These are phyloP conservation scores for Metarhizium robertsii DNA, from an alignment of 2,329 filamentous ascomycete species.

Conservation along the genomic window DNA sequence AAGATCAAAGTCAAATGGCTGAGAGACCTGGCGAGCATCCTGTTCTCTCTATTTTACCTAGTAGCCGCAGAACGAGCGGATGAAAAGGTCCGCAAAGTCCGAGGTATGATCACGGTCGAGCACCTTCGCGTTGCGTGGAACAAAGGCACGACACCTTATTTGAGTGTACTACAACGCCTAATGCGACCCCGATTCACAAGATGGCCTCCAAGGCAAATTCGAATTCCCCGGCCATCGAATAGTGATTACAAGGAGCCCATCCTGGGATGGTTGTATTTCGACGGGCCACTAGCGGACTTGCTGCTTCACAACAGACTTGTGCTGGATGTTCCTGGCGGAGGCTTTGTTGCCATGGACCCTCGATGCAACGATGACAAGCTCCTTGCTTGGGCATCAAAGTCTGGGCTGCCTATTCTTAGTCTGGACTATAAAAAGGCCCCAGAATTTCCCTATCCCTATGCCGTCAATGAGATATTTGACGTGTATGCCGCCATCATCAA, in stretches of 20 bases:
- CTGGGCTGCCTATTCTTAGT: slow-evolving; percentile 80
- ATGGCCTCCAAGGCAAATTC: slow-evolving; percentile 72
- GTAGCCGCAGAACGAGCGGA: slow-evolving; percentile 89
- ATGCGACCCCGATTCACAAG: slow-evolving; percentile 70
- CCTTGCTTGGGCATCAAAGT: slow-evolving; percentile 82
- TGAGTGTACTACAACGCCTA: slow-evolving; percentile 62
- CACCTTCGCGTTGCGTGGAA: slow-evolving; percentile 93
- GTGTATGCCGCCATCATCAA: slow-evolving; percentile 29
- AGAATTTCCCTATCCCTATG: slow-evolving; percentile 39
- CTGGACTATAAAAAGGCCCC: slow-evolving; percentile 65
- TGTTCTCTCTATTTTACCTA: slow-evolving; percentile 85
- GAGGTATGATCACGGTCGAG: slow-evolving; percentile 78
- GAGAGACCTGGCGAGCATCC: slow-evolving; percentile 70
- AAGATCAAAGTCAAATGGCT: slow-evolving; percentile 70
- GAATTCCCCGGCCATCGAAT: slow-evolving; percentile 69
- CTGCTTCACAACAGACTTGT: slow-evolving; percentile 70
- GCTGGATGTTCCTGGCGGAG: slow-evolving; percentile 85
- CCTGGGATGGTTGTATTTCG: slow-evolving; percentile 86
- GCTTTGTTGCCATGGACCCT: slow-evolving; percentile 96
- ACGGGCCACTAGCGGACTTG: slow-evolving; percentile 72
- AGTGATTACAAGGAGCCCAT: slow-evolving; percentile 81
- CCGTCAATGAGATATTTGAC: slow-evolving; percentile 41
- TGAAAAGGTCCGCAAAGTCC: slow-evolving; percentile 88
- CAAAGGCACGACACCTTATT: slow-evolving; percentile 81
- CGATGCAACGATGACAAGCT: slow-evolving; percentile 89